phyloP scores from a whole-genome alignment of 2,329 filamentous ascomycete species.

The Cercospora sp. region DNA sequence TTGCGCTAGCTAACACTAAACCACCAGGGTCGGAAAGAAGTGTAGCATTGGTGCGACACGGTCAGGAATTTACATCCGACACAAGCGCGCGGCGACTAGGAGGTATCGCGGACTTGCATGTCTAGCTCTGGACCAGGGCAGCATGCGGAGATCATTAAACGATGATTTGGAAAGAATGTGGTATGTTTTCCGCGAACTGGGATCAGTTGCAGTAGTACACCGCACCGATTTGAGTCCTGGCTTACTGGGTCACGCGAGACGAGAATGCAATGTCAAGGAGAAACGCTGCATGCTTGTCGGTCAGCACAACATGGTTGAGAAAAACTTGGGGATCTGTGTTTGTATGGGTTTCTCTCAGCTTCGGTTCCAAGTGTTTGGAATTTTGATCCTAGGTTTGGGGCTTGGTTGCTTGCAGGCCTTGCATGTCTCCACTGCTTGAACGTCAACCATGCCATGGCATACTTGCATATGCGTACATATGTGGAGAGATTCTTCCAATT shows the following conservation, averaged over 20 bases:
- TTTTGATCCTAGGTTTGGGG: background rate
- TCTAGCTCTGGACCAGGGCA: background rate
- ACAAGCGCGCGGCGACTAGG: background rate
- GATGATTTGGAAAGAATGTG: background rate
- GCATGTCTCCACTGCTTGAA: background rate
- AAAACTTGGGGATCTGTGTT: background rate
- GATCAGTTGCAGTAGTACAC: background rate
- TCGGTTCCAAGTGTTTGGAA: background rate
- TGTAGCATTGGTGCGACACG: background rate
- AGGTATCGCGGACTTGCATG: background rate
- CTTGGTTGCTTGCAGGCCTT: background rate
- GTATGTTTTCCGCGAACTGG: background rate
- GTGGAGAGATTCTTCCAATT: background rate
- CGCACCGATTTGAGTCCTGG: background rate
- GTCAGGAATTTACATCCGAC: background rate
- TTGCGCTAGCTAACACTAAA: background rate
- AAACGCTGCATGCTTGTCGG: background rate
- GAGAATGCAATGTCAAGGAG: background rate
- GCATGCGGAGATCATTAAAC: background rate
- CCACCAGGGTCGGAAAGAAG: background rate
- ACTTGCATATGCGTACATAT: background rate
- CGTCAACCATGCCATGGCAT: background rate
- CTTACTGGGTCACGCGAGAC: background rate
- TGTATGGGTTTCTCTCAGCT: background rate
- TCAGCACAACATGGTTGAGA: background rate